Base-by-base conservation (phyloP, 441 rosid genomes). In the Gossypium trilobum region DNA sequence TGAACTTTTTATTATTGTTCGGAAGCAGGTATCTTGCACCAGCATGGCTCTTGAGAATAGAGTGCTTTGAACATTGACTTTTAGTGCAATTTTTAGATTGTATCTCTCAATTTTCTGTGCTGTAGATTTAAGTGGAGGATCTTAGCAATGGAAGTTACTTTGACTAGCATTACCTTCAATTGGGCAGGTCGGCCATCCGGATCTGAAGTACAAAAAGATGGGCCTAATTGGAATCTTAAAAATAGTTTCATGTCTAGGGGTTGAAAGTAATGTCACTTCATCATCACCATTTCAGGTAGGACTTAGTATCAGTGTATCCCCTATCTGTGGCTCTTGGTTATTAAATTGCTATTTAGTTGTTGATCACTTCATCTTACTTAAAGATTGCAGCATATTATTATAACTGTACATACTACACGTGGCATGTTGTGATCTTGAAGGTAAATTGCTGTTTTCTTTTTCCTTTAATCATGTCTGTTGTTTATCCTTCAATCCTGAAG, bases 151-250 rank as follows among this genome's bases (percentile, higher is more conserved):
- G 67, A 48, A 56, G 58, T 77, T 74, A 16, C 16, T 69, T 54
- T 63, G 20, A 48, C 13, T 70, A 69, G 16, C 56, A 14, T 39
- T 36, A 73, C 61, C 57, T 60, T 71, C 54, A n/a, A 29, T 67
- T 55, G 70, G 75, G 57, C 84, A 92, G 97, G 85, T 90, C 42
- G 86, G 78, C 82, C 96, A 92, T 83, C 82, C 88, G 16, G 91
- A 89, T 71, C 59, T 89, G 75, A 89, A 84, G 82, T 92, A 89
- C 89, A 88, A 87, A 86, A 90, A 78, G 87, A 92, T 92, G 93
- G 97, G 97, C 8, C 67, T 90, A 73, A 88, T 90, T 66, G 97
- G 97, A 73, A 85, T 83, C 68, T 80, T 90, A 70, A 87, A 87
- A 83, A 85, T 89, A 58, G 87, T 90, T 64, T 87, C 92, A 39